A percentile compares a stretch with the other conserved stretches of the same genome.
Conservation (phyloP, 1,284 basidiomycete species). For the Malassezia yamatoensis region DNA sequence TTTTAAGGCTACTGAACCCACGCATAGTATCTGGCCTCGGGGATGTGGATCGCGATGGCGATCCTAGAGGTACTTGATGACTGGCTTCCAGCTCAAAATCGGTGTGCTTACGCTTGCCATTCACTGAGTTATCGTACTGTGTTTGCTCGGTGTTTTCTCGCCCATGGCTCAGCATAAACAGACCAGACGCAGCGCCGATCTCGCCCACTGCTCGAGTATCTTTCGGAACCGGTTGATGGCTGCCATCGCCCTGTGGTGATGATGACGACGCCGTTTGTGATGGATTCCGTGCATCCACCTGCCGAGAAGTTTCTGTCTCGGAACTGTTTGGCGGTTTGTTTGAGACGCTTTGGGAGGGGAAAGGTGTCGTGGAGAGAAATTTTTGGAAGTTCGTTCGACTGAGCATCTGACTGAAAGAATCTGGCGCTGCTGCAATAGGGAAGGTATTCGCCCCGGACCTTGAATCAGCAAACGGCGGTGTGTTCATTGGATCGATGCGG, state of each 20-base stretch:
- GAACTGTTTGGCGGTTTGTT: background rate
- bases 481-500: no score
- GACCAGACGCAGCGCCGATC: constrained; percentile 52
- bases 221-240: background rate
- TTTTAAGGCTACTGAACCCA: background rate
- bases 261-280: background rate
- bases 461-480: no score
- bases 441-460: no score
- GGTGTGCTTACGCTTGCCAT: background rate
- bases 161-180: constrained; percentile 83
- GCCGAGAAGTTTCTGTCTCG: background rate
- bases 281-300: background rate
- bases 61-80: no score
- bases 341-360: no score
- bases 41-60: no score
- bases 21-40: no score
- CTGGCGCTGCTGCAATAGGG: no score
- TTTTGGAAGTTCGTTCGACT: no score
- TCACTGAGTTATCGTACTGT: background rate
- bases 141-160: constrained; percentile 60
- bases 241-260: background rate
- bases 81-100: no score
- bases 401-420: no score
- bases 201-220: background rate
- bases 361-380: no score